Evolutionary conservation across 352 stramenopile genomes (phyloP), one percentile per base, ranked within the genome.

Genomic region (Hyaloperonospora brassicae): DNA sequence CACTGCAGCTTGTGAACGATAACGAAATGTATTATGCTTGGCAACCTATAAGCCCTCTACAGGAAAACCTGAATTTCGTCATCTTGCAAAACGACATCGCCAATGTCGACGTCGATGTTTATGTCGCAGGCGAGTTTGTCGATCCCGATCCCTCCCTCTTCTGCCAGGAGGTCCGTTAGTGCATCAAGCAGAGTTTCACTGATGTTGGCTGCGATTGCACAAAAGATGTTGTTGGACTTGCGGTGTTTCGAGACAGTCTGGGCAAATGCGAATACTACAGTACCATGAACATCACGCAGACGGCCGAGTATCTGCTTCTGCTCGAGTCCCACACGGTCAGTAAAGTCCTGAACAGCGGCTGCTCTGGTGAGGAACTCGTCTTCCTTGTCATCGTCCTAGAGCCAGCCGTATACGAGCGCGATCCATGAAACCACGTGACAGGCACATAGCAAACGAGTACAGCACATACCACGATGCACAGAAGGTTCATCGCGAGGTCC

Each of bases 101-200:
- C 56, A 44, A 61, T 48, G 41, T 67, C 44, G 41, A 65, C 43
- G 43, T 72, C 53, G 22, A 70, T 55, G 42, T 59, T 61, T 35
- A 70, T 55, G 48, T 64, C 44, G 24, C 64, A 64, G 46, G 56
- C 50, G 25, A 77, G 58, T 46, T 73, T 72, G 34, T 74, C 68
- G 17, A 77, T 65, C 14, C 65, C 68, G 27, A 72, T 65, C n/a
- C 65, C 59, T 34, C 62, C 62, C n/a, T 70, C 66, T 67, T 77
- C 64, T 24, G 64, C 59, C 56, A 77, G 58, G 17, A 77, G 57
- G 44, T 66, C 65, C 30, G 64, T 77, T 36, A 77, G 50, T 27
- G 62, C 68, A 53, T 77, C 68, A 24, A 77, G 68, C 23, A 77
- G 59, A 13, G 53, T 60, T 57, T 73, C 68, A 17, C 68, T 77